These are phyloP conservation scores for Zangia roseola DNA, from an alignment of 768 basidiomycete genomes.

Conservation along the genomic window DNA sequence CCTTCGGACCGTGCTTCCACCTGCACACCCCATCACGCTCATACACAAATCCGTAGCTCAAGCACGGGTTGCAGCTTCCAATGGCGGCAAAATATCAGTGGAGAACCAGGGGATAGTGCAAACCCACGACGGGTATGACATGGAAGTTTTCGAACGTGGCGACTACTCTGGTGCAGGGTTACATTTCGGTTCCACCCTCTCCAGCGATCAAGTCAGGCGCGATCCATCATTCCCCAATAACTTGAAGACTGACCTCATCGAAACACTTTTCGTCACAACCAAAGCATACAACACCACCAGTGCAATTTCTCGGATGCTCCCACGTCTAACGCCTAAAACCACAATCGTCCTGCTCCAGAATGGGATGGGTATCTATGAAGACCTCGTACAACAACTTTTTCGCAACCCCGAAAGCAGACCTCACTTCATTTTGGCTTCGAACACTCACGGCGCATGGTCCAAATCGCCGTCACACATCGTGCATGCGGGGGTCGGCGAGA, in stretches of 20 bases:
- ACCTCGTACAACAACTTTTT: slow-evolving; percentile 65
- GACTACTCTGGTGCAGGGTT: slow-evolving; percentile 23
- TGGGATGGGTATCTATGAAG: slow-evolving; percentile 91
- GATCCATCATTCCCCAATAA: slow-evolving; percentile 14
- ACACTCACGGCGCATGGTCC: slow-evolving; percentile 74
- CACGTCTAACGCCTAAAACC: slow-evolving; percentile 60
- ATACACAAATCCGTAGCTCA: slow-evolving; percentile 56
- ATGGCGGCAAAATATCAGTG: slow-evolving; percentile 42
- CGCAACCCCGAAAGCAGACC: slow-evolving; percentile 72
- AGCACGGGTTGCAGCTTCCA: slow-evolving; percentile 34
- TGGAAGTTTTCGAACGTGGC: slow-evolving; percentile 45
- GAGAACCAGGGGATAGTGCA: slow-evolving; percentile 48
- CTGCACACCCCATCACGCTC: slow-evolving; percentile 57
- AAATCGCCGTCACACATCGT: slow-evolving; percentile 54
- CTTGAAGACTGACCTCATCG: slow-evolving; percentile 43
- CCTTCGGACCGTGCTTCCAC: slow-evolving; percentile 60
- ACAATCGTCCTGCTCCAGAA: slow-evolving; percentile 94
- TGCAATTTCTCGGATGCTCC: slow-evolving; percentile 57
- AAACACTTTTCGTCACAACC: slow-evolving; percentile 78
- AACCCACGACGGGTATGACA: slow-evolving; percentile 43
- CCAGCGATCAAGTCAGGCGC: slow-evolving; percentile 11
- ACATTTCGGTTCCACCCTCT: slow-evolving; percentile 14
- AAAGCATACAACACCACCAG: slow-evolving; percentile 68
- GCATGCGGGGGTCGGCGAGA: slow-evolving; percentile 66
- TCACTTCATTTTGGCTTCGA: slow-evolving; percentile 81